phyloP scores from a whole-genome alignment of 768 basidiomycete species.

The Pleurotus giganteus region DNA sequence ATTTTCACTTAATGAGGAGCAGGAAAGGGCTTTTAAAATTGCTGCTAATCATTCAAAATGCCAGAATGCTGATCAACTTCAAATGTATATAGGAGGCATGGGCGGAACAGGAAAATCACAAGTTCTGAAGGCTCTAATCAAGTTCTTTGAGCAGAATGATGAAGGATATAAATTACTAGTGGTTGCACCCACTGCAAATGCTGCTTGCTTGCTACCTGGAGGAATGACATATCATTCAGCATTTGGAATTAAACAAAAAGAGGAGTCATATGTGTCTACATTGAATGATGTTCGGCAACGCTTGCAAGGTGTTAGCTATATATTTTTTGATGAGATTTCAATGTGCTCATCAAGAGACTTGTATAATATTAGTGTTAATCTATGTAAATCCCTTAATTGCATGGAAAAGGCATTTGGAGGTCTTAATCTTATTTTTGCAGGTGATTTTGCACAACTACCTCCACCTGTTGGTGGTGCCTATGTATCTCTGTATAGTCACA shows the following conservation, averaged over 20 bases:
- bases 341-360: constrained; percentile 35
- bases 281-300: too few relatives aligned
- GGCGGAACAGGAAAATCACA: constrained; percentile 32
- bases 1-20: constrained; percentile 26
- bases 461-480: constrained; percentile 17
- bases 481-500: constrained; percentile 16
- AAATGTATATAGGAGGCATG: constrained; percentile 32
- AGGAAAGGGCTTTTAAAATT: constrained; percentile 28
- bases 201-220: constrained; percentile 21
- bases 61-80: constrained; percentile 17
- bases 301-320: constrained; percentile 26
- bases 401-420: constrained; percentile 29
- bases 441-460: constrained; percentile 36
- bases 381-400: constrained; percentile 19
- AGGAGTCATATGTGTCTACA: too few relatives aligned
- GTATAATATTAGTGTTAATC: constrained; percentile 25
- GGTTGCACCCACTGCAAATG: constrained; percentile 24
- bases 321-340: constrained; percentile 41
- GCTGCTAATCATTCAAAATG: constrained; percentile 24
- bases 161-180: constrained; percentile 24
- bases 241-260: constrained; percentile 10
- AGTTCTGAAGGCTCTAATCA: constrained; percentile 24
- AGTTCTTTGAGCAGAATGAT: constrained; percentile 21
- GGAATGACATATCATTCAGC: constrained; percentile 25
- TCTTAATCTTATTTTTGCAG: constrained; percentile 33